Conservation (phyloP, 495 filamentous ascomycete species). For the Xylaria intraflava region DNA sequence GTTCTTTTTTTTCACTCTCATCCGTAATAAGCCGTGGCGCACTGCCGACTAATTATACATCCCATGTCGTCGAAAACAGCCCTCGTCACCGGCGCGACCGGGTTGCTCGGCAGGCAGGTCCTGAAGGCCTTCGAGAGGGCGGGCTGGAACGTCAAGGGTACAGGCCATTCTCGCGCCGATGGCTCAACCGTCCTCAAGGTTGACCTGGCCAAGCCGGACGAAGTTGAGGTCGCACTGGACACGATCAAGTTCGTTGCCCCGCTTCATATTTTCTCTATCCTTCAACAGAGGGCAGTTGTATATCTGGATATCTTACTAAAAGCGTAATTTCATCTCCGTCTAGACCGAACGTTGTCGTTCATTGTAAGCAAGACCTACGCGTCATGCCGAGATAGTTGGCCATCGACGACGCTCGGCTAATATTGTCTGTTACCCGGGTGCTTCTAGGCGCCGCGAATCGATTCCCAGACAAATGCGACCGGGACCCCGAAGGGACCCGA, state of each 20-base stretch:
- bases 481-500: constrained; percentile 67
- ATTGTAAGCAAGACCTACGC: constrained; percentile 52
- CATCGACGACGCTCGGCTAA: not conserved
- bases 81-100: constrained; percentile 80
- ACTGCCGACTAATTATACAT: not conserved
- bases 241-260: constrained; percentile 49
- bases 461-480: constrained; percentile 77
- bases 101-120: constrained; percentile 76
- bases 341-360: constrained; percentile 76
- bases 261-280: not conserved
- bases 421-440: not conserved
- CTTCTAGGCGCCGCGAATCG: constrained; percentile 79
- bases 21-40: not conserved
- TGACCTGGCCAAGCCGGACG: constrained; percentile 55
- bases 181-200: constrained; percentile 70
- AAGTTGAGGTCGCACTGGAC: constrained; percentile 58
- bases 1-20: not conserved
- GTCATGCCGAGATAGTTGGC: not conserved
- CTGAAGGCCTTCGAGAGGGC: constrained; percentile 63
- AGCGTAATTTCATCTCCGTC: constrained; percentile 5
- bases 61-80: constrained; percentile 44
- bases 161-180: constrained; percentile 64
- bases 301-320: not conserved
- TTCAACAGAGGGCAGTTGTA: not conserved
- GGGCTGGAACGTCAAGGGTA: constrained; percentile 75